Base-by-base conservation (phyloP, 129 eudicot species). In the Tagetes patula region DNA sequence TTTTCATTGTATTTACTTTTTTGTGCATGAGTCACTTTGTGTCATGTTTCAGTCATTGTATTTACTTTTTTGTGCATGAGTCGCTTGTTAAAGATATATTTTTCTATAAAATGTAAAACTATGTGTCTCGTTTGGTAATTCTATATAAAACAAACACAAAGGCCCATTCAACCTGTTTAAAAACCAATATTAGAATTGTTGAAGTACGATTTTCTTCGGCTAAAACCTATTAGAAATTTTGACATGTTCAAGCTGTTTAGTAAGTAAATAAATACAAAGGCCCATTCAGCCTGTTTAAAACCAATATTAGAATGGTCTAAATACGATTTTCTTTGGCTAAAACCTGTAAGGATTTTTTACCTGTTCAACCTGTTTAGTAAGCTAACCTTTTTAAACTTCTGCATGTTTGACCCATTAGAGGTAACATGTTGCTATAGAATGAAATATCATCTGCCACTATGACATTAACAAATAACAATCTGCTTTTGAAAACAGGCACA, bases 401-500 rank as follows among this genome's bases (percentile, higher is more conserved):
- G 45, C 67, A 3, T 36, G 2, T 63, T 39, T 13, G 68, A n/a
- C 48, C 33, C 10, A 20, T 32, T 59, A 33, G 65, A 10, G n/a
- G 65, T 8, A 3, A 30, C 31, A 13, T 20, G 27, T 20, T 20
- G 27, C 27, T 20, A 20, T 42, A 14, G 31, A 32, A 12, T 11
- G 34, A 59, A 43, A 8, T 43, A 32, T 55, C 13, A 34, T 13
- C 38, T 43, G 48, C 32, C 8, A 39, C 27, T 43, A 12, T 13
- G 13, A 46, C 37, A 14, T 39, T 33, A n/a, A 2, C 46, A 68
- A 64, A 30, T 6, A 45, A 61, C 42, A 46, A 46, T 40, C 9
- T 75, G 38, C 37, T 58, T 4, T 62, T n/a, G 43, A 49, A 40
- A 68, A 70, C 73, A 91, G 97, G 97, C 97, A 88, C 78, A 94